Base-by-base conservation (phyloP, 2,329 filamentous ascomycete genomes). In the Fusarium newnesense region DNA sequence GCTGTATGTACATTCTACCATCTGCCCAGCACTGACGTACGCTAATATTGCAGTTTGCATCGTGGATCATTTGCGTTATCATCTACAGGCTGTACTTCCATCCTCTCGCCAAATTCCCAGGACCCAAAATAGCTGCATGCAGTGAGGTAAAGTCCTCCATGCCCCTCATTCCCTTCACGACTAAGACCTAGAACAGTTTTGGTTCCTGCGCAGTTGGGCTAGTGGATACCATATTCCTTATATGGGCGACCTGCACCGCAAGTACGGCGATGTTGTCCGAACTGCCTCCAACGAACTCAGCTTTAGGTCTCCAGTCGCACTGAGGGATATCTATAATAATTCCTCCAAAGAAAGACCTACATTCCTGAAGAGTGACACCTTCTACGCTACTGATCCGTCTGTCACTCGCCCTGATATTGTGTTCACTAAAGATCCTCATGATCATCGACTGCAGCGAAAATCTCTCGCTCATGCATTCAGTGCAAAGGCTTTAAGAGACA, bases 251-350 rank as follows among this genome's bases (percentile, higher is more conserved):
- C 13, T 60, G 5, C 64, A 75, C 24, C 46, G 54, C 7, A 64
- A 68, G 13, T 77, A 77, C 11, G 75, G 75, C 5, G 67, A 76
- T 24, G 58, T 74, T 4, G 73, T 77, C 18, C 67, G 75, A 12
- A 52, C 69, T 1, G 63, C 71, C 4, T 60, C 67, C 21, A 70
- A 76, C 19, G 73, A 77, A 10, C 64, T 77, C 1, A 64, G 66
- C 37, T 77, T 72, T 8, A 60, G 36, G 0, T 68, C 72, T 7
- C 30, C 49, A 4, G 21, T 37, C 8, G 74, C 76, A 5, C 66
- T 64, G 30, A 72, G 56, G 5, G 75, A 78, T 3, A 78, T 78
- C 3, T 75, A 72, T 9, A 61, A 49, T 13, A 68, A 70, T n/a
- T n/a, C 8, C 7, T 54, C 61, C 3, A 72, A 74, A n/a, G 62